Evolutionary conservation across 768 basidiomycete genomes (phyloP).

Genomic region (Leccinum aurantiacum): DNA sequence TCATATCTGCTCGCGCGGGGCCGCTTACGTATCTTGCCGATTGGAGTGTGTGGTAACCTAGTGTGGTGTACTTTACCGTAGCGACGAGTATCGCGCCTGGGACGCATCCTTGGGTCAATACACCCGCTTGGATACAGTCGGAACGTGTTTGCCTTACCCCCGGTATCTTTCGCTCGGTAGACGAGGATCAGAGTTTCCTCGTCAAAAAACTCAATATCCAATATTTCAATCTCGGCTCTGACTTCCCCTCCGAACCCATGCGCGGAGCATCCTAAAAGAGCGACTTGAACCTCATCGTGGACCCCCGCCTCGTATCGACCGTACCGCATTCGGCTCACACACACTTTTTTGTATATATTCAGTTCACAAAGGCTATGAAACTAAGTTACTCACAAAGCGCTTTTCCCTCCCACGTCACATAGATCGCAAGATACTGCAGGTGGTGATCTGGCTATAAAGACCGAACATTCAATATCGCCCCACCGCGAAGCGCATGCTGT

Average conservation of each 20-base stretch:
- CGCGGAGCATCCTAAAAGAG: slow-evolving; percentile 51
- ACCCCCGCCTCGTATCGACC: slow-evolving; percentile 38
- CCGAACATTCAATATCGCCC: slow-evolving; percentile 28
- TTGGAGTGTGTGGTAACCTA: slow-evolving; percentile 57
- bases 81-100: slow-evolving; percentile 59
- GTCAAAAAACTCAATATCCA: slow-evolving; percentile 80
- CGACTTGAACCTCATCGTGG: slow-evolving; percentile 43
- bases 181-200: slow-evolving; percentile 66
- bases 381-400: slow-evolving; percentile 45
- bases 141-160: slow-evolving; percentile 44
- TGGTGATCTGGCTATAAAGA: slow-evolving; percentile 41
- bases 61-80: slow-evolving; percentile 59
- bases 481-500: slow-evolving; percentile 27
- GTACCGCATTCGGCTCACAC: slow-evolving; percentile 54
- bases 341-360: slow-evolving; percentile 49
- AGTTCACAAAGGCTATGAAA: slow-evolving; percentile 28
- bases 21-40: slow-evolving; percentile 51
- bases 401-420: slow-evolving; percentile 42
- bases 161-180: slow-evolving; percentile 47
- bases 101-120: slow-evolving; percentile 35
- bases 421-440: slow-evolving; percentile 53
- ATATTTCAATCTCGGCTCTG: slow-evolving; percentile 45
- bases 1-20: slow-evolving; percentile 64
- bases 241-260: slow-evolving; percentile 34
- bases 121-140: slow-evolving; percentile 11